A percentile compares a stretch with the other conserved stretches of the same genome.
These are phyloP conservation scores for Beauveria australis DNA, from an alignment of 2,329 filamentous ascomycete species.

Conservation along the genomic window DNA sequence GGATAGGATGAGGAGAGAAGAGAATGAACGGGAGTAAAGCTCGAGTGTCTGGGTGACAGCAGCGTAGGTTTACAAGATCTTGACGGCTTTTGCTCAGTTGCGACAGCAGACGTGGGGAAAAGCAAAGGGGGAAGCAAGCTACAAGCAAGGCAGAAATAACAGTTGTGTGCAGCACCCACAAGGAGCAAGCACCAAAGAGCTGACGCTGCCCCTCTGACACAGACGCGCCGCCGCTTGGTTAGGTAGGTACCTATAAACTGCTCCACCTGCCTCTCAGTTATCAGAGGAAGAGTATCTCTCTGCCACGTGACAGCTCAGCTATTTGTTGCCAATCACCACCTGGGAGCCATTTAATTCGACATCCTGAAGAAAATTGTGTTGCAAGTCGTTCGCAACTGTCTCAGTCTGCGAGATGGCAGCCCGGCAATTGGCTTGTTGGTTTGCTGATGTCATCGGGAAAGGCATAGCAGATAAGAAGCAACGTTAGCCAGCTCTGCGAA, in stretches of 20 bases:
- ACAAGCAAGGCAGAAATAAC: slow-evolving; percentile 9
- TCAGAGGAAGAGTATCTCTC: not conserved
- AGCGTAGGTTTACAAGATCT: not conserved
- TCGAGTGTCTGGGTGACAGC: not conserved
- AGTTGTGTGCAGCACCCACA: slow-evolving; percentile 6
- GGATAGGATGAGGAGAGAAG: not conserved
- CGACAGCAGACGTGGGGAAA: slow-evolving; percentile 8
- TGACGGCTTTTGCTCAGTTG: not conserved
- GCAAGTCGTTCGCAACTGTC: not conserved
- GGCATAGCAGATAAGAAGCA: too few relatives aligned
- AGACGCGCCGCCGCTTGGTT: too few relatives aligned
- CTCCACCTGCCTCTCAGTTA: too few relatives aligned
- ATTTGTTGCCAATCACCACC: not conserved
- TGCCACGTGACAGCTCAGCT: not conserved
- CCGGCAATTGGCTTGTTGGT: not conserved
- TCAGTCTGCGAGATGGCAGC: not conserved
- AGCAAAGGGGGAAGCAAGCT: slow-evolving; percentile 6
- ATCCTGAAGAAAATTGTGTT: not conserved
- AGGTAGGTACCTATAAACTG: not conserved
- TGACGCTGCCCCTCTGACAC: not conserved
- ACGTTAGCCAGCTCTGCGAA: too few relatives aligned
- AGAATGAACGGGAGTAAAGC: not conserved
- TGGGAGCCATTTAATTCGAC: not conserved
- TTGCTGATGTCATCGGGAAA: not conserved
- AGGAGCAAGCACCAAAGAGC: not conserved